phyloP scores from a whole-genome alignment of 345 rosid species.

The Schrenkiella parvula region DNA sequence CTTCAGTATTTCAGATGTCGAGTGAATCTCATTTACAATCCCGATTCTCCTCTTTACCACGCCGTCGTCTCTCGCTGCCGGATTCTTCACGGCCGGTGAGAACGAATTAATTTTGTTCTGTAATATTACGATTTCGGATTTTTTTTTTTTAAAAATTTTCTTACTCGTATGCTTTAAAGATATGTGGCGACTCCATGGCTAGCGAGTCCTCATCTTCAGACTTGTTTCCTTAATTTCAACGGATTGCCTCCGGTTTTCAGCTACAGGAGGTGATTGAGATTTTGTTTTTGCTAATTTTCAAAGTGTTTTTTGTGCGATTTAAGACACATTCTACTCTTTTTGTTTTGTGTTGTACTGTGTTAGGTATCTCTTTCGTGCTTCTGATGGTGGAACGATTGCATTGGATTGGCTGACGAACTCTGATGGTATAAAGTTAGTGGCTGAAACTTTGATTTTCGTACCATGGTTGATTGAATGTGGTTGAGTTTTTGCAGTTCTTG shows the following conservation, averaged over 20 bases:
- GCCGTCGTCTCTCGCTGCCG: constrained; percentile 63
- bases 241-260: constrained; percentile 75
- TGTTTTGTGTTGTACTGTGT: background rate
- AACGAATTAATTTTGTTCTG: background rate
- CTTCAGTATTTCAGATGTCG: constrained; percentile 43
- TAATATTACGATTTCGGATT: background rate
- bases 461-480: background rate
- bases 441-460: background rate
- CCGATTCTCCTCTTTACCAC: constrained; percentile 47
- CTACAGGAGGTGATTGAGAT: constrained; percentile 52
- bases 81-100: constrained; percentile 66
- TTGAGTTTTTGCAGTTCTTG: constrained; percentile 32
- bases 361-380: constrained; percentile 63
- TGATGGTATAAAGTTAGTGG: constrained; percentile 41
- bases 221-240: constrained; percentile 53
- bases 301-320: background rate
- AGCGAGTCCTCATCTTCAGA: constrained; percentile 87
- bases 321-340: background rate
- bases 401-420: constrained; percentile 72
- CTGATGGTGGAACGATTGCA: constrained; percentile 92
- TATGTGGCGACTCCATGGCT: constrained; percentile 79
- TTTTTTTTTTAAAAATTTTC: background rate
- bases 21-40: constrained; percentile 41
- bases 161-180: constrained; percentile 25
- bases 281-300: background rate